Base-by-base conservation (phyloP, 306 rosid genomes). In the Quercus berberidifolia region DNA sequence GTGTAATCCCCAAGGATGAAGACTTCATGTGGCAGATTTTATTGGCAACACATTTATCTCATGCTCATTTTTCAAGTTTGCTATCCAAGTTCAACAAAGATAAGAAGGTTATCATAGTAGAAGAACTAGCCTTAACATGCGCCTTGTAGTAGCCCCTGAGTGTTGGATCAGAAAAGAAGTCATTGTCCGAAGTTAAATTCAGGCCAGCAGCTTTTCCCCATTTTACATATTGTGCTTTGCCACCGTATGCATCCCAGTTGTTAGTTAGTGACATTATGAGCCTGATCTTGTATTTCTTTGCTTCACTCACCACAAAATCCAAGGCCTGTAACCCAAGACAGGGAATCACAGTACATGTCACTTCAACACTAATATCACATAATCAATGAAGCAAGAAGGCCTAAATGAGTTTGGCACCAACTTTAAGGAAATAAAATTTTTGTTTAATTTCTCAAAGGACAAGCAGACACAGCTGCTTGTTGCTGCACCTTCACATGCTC, bases 211-310 rank as follows among this genome's bases (percentile, higher is more conserved):
- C 90, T 83, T 87, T 91, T 38, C 99, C 98, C 98, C 99, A 95
- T 77, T 91, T 95, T 35, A 93, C 96, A 75, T 95, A 95, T 51
- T 95, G 99, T 80, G 93, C 63, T 83, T 95, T 95, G 78, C 99
- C 99, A 58, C 99, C 99, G 75, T 86, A 95, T 57, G 97, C 90
- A 75, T 91, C 99, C 99, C 99, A 95, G 88, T 95, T 95, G 94
- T 95, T 93, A 23, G 82, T 70, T 63, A 95, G 60, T 73, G 99
- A 91, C 57, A 95, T 80, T 77, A 95, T 87, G 81, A 95, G 89
- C 81, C 97, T 91, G 71, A 95, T 95, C 79, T 88, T 89, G 87
- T 83, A 90, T 79, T 93, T 95, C 85, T 74, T 89, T 46, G 98
- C 99, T 82, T 95, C 98, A 76, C 90, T 93, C 4, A 93, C 84